Percentiles rank a stretch among this genome's conserved stretches.
Evolutionary conservation across 345 rosid genomes (phyloP).

Genomic region (Acer saccharum): DNA sequence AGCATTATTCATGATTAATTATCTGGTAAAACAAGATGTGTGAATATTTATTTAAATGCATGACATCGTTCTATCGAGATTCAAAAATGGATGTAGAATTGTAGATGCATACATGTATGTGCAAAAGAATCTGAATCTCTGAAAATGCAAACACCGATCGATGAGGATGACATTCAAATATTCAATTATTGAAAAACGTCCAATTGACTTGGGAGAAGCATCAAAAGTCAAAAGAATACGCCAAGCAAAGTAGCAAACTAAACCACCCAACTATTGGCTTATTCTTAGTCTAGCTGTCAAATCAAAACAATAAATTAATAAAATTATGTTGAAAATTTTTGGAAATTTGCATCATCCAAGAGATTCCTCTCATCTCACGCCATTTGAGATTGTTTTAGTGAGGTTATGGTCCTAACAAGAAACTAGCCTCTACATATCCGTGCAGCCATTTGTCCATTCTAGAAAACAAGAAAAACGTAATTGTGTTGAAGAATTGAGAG

Average conservation of each 20-base stretch:
- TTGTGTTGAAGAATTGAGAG: background rate
- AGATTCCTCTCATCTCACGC: background rate
- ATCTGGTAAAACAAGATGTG: no score
- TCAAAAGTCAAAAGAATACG: conserved; percentile 2
- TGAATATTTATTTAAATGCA: no score
- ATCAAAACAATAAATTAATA: background rate
- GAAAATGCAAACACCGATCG: no score
- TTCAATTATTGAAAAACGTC: background rate
- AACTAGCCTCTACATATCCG: background rate
- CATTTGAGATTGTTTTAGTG: background rate
- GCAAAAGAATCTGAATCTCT: no score
- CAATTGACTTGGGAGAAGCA: background rate
- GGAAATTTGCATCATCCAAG: background rate
- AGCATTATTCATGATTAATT: no score
- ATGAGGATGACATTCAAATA: no score
- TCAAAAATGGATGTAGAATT: no score
- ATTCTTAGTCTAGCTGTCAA: background rate
- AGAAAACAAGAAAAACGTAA: background rate
- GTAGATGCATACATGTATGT: no score
- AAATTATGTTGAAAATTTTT: no score
- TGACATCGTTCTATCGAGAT: no score
- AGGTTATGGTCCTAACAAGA: background rate
- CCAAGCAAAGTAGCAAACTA: background rate
- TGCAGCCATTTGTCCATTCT: no score
- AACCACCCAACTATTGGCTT: background rate